These are phyloP conservation scores for Fomes fomentarius DNA, from an alignment of 1,284 basidiomycete genomes.

Conservation along the genomic window DNA sequence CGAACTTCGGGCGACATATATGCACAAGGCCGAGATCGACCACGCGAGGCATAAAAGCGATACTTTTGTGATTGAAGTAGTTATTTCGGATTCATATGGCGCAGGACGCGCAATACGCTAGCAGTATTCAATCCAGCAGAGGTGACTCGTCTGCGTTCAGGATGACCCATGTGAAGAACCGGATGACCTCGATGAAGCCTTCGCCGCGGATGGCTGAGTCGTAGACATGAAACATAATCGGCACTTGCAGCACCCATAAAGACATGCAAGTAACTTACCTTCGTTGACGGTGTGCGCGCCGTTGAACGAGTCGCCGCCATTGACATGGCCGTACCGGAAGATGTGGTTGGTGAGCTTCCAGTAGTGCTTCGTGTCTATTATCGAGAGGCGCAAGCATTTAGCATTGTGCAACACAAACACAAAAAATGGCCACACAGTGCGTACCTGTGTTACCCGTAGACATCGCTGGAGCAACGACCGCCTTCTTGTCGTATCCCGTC, in stretches of 20 bases:
- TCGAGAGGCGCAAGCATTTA: too few relatives aligned
- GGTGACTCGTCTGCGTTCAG: constrained; percentile 48
- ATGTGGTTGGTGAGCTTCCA: constrained; percentile 53
- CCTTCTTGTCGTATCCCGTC: constrained; percentile 32
- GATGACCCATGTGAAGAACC: constrained; percentile 49
- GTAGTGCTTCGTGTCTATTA: constrained; percentile 52
- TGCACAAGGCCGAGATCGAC: too few relatives aligned
- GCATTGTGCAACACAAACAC: too few relatives aligned
- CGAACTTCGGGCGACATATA: too few relatives aligned
- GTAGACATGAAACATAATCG: too few relatives aligned
- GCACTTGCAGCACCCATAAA: too few relatives aligned
- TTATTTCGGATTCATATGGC: too few relatives aligned
- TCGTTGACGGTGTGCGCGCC: constrained; percentile 63
- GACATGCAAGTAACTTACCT: constrained; percentile 25
- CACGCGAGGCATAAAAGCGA: too few relatives aligned
- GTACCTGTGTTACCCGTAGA: constrained; percentile 26
- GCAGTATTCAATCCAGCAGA: too few relatives aligned
- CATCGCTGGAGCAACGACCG: constrained; percentile 30
- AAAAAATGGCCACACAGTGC: too few relatives aligned
- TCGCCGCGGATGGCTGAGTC: constrained; percentile 40
- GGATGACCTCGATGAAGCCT: constrained; percentile 46
- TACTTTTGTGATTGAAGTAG: too few relatives aligned
- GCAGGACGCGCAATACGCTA: too few relatives aligned
- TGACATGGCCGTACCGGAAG: constrained; percentile 49
- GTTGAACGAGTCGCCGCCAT: constrained; percentile 31